These are phyloP conservation scores for Kwoniella dejecticola DNA, from an alignment of 768 basidiomycete genomes.

Conservation along the genomic window DNA sequence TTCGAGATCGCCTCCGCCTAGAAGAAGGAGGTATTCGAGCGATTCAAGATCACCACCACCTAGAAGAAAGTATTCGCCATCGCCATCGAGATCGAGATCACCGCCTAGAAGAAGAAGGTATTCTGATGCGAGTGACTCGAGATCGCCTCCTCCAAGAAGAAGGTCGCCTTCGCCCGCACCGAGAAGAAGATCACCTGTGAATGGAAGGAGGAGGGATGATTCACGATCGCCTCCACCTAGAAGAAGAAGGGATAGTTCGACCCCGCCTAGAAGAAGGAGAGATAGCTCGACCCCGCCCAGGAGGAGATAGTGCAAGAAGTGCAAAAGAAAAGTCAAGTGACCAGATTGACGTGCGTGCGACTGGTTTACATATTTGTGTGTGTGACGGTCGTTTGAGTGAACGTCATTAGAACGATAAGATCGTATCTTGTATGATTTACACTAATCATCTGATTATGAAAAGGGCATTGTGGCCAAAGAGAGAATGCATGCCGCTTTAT, in stretches of 20 bases:
- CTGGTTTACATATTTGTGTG: no score
- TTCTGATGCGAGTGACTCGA: background rate
- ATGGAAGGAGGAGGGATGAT: constrained; percentile 20
- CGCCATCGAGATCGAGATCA: constrained; percentile 33
- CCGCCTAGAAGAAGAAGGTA: constrained; percentile 6
- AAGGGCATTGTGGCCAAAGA: no score
- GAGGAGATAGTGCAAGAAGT: background rate
- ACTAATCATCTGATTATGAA: no score
- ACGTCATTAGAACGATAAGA: no score
- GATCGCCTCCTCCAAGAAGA: background rate
- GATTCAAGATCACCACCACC: constrained; percentile 28
- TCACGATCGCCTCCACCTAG: constrained; percentile 24
- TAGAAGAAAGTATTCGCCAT: constrained; percentile 31
- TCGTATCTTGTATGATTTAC: no score
- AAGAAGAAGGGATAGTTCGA: constrained; percentile 17
- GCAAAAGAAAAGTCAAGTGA: no score
- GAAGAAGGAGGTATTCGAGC: constrained; percentile 27
- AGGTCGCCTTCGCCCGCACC: constrained; percentile 33
- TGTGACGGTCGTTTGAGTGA: no score
- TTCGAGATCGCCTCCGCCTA: constrained; percentile 14
- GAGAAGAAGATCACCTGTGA: constrained; percentile 16
- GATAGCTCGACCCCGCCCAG: background rate
- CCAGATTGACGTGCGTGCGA: no score
- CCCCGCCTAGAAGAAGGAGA: constrained; percentile 22
- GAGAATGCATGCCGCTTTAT: no score